These are phyloP conservation scores for Solanum pinnatisectum DNA, from an alignment of 257 asterid species.

Conservation along the genomic window DNA sequence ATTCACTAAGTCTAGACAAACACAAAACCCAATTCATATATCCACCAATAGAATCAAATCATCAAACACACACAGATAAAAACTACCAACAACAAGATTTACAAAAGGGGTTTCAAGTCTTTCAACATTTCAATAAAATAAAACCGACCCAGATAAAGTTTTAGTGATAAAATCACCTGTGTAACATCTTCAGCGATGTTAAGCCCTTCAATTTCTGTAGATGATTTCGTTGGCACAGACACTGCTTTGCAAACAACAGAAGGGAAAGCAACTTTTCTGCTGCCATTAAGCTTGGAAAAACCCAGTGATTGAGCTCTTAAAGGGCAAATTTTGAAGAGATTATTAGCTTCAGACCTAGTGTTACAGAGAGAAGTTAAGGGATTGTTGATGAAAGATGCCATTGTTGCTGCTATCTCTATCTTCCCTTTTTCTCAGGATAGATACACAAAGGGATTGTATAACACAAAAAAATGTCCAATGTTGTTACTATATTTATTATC, in stretches of 20 bases:
- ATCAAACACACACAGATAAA: not conserved
- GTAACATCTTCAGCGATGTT: slow-evolving; percentile 95
- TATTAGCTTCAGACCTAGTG: slow-evolving; percentile 19
- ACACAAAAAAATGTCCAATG: not conserved
- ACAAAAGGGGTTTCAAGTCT: not conserved
- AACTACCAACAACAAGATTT: not conserved
- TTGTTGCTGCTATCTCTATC: not conserved
- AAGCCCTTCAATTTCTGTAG: slow-evolving; percentile 69
- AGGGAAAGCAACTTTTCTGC: slow-evolving; percentile 5
- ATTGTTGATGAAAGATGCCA: slow-evolving; percentile 58
- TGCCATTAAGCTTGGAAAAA: slow-evolving; percentile 11
- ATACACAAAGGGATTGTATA: not conserved
- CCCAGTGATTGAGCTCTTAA: not conserved
- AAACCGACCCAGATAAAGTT: not conserved
- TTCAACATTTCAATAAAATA: not conserved
- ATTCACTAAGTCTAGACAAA: not conserved
- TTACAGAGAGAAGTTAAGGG: slow-evolving; percentile 33
- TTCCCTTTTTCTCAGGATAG: not conserved
- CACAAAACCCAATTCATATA: not conserved
- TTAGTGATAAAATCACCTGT: slow-evolving; percentile 38
- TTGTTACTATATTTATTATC: not conserved
- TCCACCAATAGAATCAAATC: not conserved
- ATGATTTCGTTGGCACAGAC: slow-evolving; percentile 25
- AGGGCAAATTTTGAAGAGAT: slow-evolving; percentile 16
- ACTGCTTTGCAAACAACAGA: slow-evolving; percentile 50